Base-by-base conservation (phyloP, 768 basidiomycete species). In the Leccinum broughii region DNA sequence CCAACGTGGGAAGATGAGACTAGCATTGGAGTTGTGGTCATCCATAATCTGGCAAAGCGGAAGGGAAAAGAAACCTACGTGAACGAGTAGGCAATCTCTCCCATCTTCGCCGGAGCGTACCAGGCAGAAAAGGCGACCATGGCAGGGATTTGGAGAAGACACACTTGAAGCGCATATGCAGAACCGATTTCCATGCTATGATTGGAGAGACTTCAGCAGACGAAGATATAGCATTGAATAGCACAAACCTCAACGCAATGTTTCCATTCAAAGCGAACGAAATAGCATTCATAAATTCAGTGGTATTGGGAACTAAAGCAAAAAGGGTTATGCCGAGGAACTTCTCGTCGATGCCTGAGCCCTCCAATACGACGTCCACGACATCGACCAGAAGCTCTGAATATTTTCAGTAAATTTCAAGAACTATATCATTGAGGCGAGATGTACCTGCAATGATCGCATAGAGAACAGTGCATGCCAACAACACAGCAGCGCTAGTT, bases 201-300 rank as follows among this genome's bases (percentile, higher is more conserved):
- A 10, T 60, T 44, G 10, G 24, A 51, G 22, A 22, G 39, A 48
- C 58, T 46, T 59, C 55, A 65, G 51, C 9, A 46, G 30, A 30
- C 28, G 50, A 55, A n/a, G 8, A n/a, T 1, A 2, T 3, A 26
- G 4, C 3, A 35, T 14, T 17, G n/a, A 39, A 39, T 1, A 28
- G 32, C 6, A 63, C 84, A 53, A 65, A 93, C 95, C 93, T 95
- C 26, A 99, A 77, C 2, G 97, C 93, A 64, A 99, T 99, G 72
- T 98, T 98, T 6, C 90, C 96, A 69, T 97, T 92, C 62, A 99
- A 75, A 28, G 97, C 95, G 71, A 99, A 99, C 3, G 95, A 96
- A 62, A 98, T 95, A 54, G 97, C 97, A 70, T 98, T 98, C 94
- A 97, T 97, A 74, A 99, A 98, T 75, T 99, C 97, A 2, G 97